These are phyloP conservation scores for Irpex sp. DNA, from an alignment of 1,284 basidiomycete genomes.

Conservation along the genomic window DNA sequence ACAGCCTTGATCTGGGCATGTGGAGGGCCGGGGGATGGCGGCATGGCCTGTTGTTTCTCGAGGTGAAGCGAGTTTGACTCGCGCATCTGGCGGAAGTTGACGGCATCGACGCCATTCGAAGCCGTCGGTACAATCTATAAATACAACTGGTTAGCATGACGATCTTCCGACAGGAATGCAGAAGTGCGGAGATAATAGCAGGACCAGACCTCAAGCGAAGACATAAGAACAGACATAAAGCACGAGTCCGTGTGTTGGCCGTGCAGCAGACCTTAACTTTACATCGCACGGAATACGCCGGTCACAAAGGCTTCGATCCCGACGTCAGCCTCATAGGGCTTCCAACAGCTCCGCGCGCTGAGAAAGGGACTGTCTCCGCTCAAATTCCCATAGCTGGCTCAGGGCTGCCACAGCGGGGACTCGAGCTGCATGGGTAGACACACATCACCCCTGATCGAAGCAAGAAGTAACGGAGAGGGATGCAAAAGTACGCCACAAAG, in stretches of 20 bases:
- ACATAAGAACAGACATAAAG: too few relatives aligned
- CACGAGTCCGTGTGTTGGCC: too few relatives aligned
- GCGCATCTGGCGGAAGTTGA: slow-evolving; percentile 92
- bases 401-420: too few relatives aligned
- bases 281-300: neutral
- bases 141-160: neutral
- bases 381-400: neutral
- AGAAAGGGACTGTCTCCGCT: neutral
- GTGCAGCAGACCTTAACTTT: too few relatives aligned
- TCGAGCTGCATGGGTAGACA: neutral
- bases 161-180: neutral
- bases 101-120: slow-evolving; percentile 87
- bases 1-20: slow-evolving; percentile 45
- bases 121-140: slow-evolving; percentile 84
- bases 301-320: neutral
- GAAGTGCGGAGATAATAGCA: too few relatives aligned
- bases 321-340: neutral
- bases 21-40: slow-evolving; percentile 17
- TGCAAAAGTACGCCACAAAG: slow-evolving; percentile 15
- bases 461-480: neutral
- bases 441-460: neutral
- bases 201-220: too few relatives aligned
- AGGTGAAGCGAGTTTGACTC: slow-evolving; percentile 93
- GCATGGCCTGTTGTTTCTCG: slow-evolving; percentile 57
- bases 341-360: neutral